Percentiles rank a stretch among this genome's conserved stretches.
phyloP scores from a whole-genome alignment of 1,139 yeast species.

The Debaryomycetaceae sp. region DNA sequence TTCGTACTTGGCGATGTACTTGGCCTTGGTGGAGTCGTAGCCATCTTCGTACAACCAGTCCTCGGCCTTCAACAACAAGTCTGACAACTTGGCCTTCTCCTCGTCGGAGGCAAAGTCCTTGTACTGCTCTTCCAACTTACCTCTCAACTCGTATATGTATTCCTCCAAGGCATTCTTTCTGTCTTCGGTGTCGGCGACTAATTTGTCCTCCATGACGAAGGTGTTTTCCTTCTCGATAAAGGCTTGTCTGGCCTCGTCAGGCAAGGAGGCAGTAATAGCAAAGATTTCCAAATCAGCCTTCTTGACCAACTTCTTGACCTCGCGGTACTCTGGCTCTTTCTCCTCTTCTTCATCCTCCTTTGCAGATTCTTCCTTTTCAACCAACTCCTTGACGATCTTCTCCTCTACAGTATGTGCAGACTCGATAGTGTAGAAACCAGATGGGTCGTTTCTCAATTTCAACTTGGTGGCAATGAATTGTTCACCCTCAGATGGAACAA shows the following conservation, averaged over 20 bases:
- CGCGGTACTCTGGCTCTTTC: slow-evolving; percentile 84
- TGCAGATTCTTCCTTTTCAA: slow-evolving; percentile 57
- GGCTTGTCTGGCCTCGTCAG: slow-evolving; percentile 53
- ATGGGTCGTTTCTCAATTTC: slow-evolving; percentile 95
- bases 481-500: slow-evolving; percentile 73
- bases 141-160: slow-evolving; percentile 96
- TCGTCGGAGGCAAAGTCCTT: slow-evolving; percentile 84
- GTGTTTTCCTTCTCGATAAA: slow-evolving; percentile 80
- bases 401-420: slow-evolving; percentile 95
- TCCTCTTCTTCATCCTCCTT: slow-evolving; percentile 42
- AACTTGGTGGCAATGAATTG: slow-evolving; percentile 82
- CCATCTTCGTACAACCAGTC: slow-evolving; percentile 99
- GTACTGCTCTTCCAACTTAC: slow-evolving; percentile 91
- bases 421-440: slow-evolving; percentile 92
- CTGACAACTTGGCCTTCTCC: slow-evolving; percentile 79
- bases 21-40: slow-evolving; percentile 93
- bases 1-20: slow-evolving; percentile 96
- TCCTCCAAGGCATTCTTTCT: slow-evolving; percentile 98
- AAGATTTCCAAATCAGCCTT: slow-evolving; percentile 69
- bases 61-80: slow-evolving; percentile 80
- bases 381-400: slow-evolving; percentile 76
- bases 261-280: slow-evolving; percentile 63
- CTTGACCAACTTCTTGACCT: slow-evolving; percentile 92
- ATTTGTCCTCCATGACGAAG: slow-evolving; percentile 86
- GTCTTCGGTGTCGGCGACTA: slow-evolving; percentile 98